These are phyloP conservation scores for Yamadazyma mexicana DNA, from an alignment of 1,139 yeast species.

Conservation along the genomic window DNA sequence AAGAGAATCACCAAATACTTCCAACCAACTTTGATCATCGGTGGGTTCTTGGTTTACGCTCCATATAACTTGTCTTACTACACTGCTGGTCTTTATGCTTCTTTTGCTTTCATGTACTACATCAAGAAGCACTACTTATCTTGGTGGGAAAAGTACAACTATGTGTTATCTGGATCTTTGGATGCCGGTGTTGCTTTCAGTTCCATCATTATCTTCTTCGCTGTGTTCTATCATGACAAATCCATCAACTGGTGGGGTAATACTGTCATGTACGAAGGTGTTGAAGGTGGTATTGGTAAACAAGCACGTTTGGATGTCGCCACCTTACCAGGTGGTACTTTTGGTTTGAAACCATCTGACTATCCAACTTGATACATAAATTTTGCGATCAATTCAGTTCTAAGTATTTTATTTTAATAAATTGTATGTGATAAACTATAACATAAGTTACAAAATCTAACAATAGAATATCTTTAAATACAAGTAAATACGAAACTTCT, in stretches of 20 bases:
- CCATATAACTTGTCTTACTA: constrained; percentile 54
- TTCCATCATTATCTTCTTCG: constrained; percentile 54
- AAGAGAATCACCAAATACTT: constrained; percentile 29
- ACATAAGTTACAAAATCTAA: no score
- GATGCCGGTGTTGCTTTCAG: constrained; percentile 55
- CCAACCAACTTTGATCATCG: constrained; percentile 47
- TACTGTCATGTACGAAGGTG: constrained; percentile 27
- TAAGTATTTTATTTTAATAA: neutral
- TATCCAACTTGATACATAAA: constrained; percentile 9
- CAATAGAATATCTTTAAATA: no score
- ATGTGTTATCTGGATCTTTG: constrained; percentile 50
- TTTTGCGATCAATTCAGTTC: no score
- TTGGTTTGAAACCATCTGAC: constrained; percentile 10
- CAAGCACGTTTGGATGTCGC: constrained; percentile 5
- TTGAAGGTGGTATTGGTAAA: constrained; percentile 24
- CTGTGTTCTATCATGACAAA: constrained; percentile 46
- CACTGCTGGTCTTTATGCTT: constrained; percentile 42
- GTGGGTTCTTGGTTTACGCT: constrained; percentile 38
- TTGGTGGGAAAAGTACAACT: constrained; percentile 64
- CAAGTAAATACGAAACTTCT: no score
- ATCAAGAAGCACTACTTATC: constrained; percentile 43
- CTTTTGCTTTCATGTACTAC: constrained; percentile 47
- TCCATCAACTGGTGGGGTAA: constrained; percentile 63
- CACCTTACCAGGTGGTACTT: constrained; percentile 9
- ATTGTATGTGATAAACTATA: no score